Conservation (phyloP, 371 early-diverging fungal genomes). For the Circinella minor region DNA sequence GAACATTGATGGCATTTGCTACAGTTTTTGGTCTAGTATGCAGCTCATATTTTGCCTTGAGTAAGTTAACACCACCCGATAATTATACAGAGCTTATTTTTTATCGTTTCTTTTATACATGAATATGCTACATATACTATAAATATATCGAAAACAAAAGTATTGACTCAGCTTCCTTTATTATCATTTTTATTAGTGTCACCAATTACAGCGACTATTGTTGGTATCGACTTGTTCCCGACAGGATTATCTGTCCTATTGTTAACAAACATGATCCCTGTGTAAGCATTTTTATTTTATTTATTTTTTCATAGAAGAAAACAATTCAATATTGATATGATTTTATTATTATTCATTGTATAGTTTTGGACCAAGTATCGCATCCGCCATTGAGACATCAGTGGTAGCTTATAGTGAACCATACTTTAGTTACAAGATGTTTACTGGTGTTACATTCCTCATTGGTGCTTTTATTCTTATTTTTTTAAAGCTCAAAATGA, state of each 20-base stretch:
- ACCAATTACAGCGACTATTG: conserved; percentile 36
- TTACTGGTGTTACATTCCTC: conserved; percentile 39
- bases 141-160: background rate
- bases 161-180: background rate
- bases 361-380: conserved; percentile 40
- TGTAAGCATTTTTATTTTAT: conserved; percentile 8
- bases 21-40: conserved; percentile 42
- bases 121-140: background rate
- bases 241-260: conserved; percentile 41
- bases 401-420: conserved; percentile 20
- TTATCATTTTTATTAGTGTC: conserved; percentile 26
- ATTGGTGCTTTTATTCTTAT: conserved; percentile 22
- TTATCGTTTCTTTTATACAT: too few species aligned
- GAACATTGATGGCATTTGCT: conserved; percentile 37
- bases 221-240: conserved; percentile 42
- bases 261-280: conserved; percentile 32
- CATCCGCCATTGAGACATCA: conserved; percentile 38
- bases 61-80: conserved; percentile 11
- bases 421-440: conserved; percentile 39
- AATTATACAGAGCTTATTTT: too few species aligned
- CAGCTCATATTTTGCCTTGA: conserved; percentile 39
- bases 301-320: background rate
- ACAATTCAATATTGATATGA: background rate
- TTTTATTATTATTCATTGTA: background rate
- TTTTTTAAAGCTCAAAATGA: conserved; percentile 13